Evolutionary conservation across 2,329 filamentous ascomycete genomes (phyloP).

Genomic region (Botrytis tulipae): DNA sequence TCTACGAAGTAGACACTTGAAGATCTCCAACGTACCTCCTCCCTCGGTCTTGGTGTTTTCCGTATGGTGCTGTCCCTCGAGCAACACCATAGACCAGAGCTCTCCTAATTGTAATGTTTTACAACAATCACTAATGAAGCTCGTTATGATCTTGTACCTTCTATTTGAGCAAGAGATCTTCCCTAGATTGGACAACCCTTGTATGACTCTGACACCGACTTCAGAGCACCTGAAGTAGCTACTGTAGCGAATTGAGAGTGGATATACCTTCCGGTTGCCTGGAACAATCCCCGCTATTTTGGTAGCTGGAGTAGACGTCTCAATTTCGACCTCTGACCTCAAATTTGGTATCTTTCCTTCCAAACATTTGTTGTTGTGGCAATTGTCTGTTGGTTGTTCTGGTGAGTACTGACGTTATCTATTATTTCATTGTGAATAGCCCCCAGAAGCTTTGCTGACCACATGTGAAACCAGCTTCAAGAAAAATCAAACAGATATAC

Average conservation of each 20-base stretch:
- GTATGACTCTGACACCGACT: constrained; percentile 6
- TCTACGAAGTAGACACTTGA: neutral
- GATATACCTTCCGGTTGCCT: constrained; percentile 20
- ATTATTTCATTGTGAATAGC: neutral
- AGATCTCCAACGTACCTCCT: constrained; percentile 4
- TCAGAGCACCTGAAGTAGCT: constrained; percentile 15
- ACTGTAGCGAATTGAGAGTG: constrained; percentile 15
- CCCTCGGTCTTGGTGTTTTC: neutral
- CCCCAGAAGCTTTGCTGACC: constrained; percentile 11
- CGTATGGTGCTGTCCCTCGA: neutral
- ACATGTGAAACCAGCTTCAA: constrained; percentile 14
- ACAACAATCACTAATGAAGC: constrained; percentile 6
- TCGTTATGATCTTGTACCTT: constrained; percentile 10
- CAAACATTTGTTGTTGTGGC: neutral
- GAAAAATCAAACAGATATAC: constrained; percentile 16
- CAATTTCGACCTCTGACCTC: constrained; percentile 8
- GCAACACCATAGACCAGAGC: neutral
- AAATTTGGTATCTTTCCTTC: neutral
- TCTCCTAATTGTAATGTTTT: neutral
- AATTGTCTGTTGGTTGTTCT: neutral
- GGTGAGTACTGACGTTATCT: neutral
- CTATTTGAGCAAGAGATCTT: neutral
- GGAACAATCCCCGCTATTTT: constrained; percentile 19
- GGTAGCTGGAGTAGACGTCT: constrained; percentile 11
- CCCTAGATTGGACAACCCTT: neutral